These are phyloP conservation scores for Phyllosticta citribraziliensis DNA, from an alignment of 2,329 filamentous ascomycete species.

Conservation along the genomic window DNA sequence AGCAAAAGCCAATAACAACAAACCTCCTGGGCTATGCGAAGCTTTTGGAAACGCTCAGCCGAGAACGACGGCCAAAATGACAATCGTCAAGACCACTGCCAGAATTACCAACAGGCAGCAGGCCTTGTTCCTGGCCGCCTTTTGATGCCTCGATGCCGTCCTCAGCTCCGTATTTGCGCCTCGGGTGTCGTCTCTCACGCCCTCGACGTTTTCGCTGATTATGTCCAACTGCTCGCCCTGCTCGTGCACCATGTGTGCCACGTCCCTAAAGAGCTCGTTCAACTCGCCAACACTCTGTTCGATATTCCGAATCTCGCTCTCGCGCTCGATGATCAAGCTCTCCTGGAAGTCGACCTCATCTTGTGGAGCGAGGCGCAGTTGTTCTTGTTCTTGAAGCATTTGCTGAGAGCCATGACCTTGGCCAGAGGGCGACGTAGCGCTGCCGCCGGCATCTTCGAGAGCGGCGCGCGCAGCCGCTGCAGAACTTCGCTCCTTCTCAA, in stretches of 20 bases:
- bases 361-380: constrained; percentile 75
- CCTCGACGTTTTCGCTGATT: constrained; percentile 81
- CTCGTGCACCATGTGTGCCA: constrained; percentile 93
- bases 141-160: constrained; percentile 84
- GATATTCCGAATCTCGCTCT: constrained; percentile 94
- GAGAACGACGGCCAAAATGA: constrained; percentile 76
- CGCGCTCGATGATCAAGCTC: constrained; percentile 86
- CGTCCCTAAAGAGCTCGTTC: constrained; percentile 93
- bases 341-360: constrained; percentile 98
- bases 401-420: constrained; percentile 42
- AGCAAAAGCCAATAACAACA: background rate
- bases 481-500: constrained; percentile 87
- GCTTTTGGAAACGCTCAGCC: constrained; percentile 41
- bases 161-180: constrained; percentile 80
- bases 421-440: constrained; percentile 29
- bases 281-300: constrained; percentile 92
- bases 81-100: constrained; percentile 78
- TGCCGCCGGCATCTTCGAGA: constrained; percentile 43
- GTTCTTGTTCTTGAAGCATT: constrained; percentile 48
- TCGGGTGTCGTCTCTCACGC: constrained; percentile 67
- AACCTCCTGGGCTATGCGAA: background rate
- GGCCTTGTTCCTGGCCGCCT: constrained; percentile 86
- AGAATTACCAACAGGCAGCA: constrained; percentile 87
- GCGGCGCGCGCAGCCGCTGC: constrained; percentile 74
- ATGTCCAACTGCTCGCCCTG: constrained; percentile 83